Evolutionary conservation across 495 filamentous ascomycete species (phyloP), one percentile per base, ranked within the genome.

Genomic region (Aspergillus ellipticus): DNA sequence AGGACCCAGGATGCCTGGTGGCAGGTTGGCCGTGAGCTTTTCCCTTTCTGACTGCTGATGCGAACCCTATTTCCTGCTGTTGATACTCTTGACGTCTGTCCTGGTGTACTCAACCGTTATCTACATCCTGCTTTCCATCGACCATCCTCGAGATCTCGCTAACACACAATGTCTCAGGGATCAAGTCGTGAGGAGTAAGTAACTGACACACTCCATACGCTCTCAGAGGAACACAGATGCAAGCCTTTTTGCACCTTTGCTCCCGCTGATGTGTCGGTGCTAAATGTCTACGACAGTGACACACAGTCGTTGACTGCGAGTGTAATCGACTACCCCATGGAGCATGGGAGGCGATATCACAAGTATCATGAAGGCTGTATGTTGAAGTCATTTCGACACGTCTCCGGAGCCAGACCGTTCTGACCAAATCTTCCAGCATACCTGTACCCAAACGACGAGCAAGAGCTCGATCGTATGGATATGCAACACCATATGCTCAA

Each of bases 401-500:
- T 57, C 29, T 22, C 8, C 7, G 10, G 42, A 10, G 51, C 10
- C 17, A 33, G 6, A 24, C 10, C 13, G 16, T 43, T 7, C 63
- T 66, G 26, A 69, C 59, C 48, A 10, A 6, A 28, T 48, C 56
- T 21, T 10, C 41, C 54, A 75, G 78, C 72, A 47, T 84, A 84
- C 58, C 59, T 76, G n/a, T 74, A 81, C 45, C 82, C 81, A 11
- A 83, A 84, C 54, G 82, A 84, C 62, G 80, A 83, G 59, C 69
- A 72, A 57, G 79, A 82, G 55, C 64, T 79, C 13, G 78, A 80
- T 59, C 75, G 79, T 24, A 64, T 82, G 17, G 83, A 88, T 33
- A 67, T 83, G 56, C 85, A 88, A 61, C 79, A 86, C 56, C 78
- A 83, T 51, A 75, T 87, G 62, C 68, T 83, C 60, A 83, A 81